Evolutionary conservation across 495 filamentous ascomycete species (phyloP).

Genomic region (Xylaria scruposa): DNA sequence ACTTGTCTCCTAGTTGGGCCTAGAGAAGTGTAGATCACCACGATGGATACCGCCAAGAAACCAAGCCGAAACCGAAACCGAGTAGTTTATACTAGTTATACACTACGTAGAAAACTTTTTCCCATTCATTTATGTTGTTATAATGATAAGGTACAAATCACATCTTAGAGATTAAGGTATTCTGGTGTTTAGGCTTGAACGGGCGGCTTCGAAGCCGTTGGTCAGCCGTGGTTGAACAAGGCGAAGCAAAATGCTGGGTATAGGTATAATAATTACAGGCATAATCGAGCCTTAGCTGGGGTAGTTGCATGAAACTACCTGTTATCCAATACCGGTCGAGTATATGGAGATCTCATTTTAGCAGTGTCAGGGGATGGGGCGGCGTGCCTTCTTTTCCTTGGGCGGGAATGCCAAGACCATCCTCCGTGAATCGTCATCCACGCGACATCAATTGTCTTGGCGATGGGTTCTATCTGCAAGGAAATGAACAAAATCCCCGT

Average conservation of each 20-base stretch:
- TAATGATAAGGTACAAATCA: no score
- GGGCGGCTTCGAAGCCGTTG: background rate
- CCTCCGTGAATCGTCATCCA: constrained; percentile 7
- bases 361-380: background rate
- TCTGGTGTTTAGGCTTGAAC: background rate
- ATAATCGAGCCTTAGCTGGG: background rate
- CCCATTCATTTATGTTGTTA: no score
- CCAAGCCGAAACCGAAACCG: no score
- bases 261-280: background rate
- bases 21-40: no score
- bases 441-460: constrained; percentile 15
- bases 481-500: constrained; percentile 2
- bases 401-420: background rate
- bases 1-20: no score
- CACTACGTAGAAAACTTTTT: background rate
- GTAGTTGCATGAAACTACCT: background rate
- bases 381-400: background rate
- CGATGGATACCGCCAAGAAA: no score
- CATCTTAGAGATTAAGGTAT: no score
- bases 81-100: no score
- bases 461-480: constrained; percentile 8
- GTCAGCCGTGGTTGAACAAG: background rate
- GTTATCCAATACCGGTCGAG: background rate
- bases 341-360: constrained; percentile 4
- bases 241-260: background rate